phyloP scores from a whole-genome alignment of 805 yeast species.

The Suhomyces emberorum region DNA sequence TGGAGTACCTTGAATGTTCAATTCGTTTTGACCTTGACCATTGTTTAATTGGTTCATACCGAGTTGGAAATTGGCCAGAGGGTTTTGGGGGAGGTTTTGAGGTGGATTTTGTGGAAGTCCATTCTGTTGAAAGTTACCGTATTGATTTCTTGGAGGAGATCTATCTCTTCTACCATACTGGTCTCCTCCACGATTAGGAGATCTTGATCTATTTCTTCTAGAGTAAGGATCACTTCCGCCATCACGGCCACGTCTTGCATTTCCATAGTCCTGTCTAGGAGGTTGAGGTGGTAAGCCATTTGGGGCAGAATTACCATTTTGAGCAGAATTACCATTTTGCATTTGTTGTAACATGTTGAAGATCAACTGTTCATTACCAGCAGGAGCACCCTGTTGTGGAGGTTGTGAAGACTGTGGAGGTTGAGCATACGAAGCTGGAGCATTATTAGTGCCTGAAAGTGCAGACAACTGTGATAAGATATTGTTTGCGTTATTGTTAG shows the following conservation, averaged over 20 bases:
- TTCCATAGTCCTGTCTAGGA: conserved; percentile 13
- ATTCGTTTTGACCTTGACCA: conserved; percentile 34
- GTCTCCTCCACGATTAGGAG: conserved; percentile 37
- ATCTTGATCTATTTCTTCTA: conserved; percentile 53
- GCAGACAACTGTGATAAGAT: conserved; percentile 45
- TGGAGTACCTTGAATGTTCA: conserved; percentile 65
- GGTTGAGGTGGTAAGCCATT: conserved; percentile 7
- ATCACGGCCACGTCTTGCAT: conserved; percentile 30
- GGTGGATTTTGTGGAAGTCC: conserved; percentile 8
- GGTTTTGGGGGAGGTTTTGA: conserved; percentile 11
- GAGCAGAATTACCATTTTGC: conserved; percentile 21
- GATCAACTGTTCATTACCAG: conserved; percentile 34
- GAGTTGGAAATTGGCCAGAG: background rate
- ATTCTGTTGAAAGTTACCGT: conserved; percentile 5
- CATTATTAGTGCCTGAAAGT: conserved; percentile 23
- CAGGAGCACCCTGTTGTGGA: conserved; percentile 12
- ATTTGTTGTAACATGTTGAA: conserved; percentile 54
- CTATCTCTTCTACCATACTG: conserved; percentile 21
- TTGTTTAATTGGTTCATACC: conserved; percentile 1
- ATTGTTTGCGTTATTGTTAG: conserved; percentile 29
- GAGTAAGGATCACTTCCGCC: conserved; percentile 27
- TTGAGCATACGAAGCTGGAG: background rate
- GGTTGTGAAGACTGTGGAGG: background rate
- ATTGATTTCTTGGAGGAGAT: conserved; percentile 24
- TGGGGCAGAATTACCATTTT: conserved; percentile 7